These are phyloP conservation scores for Combretum micranthum DNA, from an alignment of 345 rosid species.

Conservation along the genomic window DNA sequence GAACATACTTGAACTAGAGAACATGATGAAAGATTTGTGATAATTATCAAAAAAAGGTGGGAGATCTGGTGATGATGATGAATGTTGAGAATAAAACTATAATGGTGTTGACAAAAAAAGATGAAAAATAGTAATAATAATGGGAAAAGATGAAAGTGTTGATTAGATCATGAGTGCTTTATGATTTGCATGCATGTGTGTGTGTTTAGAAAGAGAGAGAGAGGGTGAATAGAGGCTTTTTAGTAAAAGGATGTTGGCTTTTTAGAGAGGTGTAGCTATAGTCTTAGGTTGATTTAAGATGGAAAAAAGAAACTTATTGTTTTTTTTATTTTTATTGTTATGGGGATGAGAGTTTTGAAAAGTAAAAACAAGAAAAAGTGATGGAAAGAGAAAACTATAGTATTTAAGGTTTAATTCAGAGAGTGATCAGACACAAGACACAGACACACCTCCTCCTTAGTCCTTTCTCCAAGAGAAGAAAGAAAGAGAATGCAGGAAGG, in stretches of 20 bases:
- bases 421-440: too few relatives aligned
- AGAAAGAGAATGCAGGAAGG: conserved; percentile 12
- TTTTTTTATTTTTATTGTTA: neutral
- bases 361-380: too few relatives aligned
- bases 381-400: too few relatives aligned
- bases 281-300: conserved; percentile 23
- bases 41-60: neutral
- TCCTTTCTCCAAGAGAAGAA: neutral
- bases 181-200: conserved; percentile 65
- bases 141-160: conserved; percentile 21
- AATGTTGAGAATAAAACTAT: conserved; percentile 15
- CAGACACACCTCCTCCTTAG: too few relatives aligned
- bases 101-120: conserved; percentile 11
- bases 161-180: conserved; percentile 86
- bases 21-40: conserved; percentile 20
- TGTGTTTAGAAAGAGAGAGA: conserved; percentile 13
- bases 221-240: conserved; percentile 31
- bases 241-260: conserved; percentile 24
- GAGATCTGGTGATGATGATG: conserved; percentile 12
- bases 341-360: too few relatives aligned
- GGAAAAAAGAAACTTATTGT: conserved; percentile 18
- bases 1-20: conserved; percentile 28
- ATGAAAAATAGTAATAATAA: neutral
- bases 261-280: neutral
- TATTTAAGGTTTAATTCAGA: too few relatives aligned